Conservation (phyloP, 129 eudicot species). For the Deinandra increscens region DNA sequence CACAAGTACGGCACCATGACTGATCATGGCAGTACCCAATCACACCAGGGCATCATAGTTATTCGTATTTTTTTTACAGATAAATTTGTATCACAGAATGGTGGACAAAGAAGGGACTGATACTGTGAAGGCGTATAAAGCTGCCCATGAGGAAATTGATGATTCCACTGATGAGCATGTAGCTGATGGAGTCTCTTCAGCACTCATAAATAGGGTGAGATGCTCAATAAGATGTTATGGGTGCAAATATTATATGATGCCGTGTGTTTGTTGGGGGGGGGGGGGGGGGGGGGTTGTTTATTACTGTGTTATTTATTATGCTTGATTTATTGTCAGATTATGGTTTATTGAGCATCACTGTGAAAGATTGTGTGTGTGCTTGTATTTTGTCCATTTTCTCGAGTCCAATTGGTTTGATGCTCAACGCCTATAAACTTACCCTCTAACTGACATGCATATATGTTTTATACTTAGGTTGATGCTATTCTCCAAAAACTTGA, state of each 20-base stretch:
- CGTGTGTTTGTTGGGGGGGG: too few species aligned
- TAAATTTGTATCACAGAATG: constrained; percentile 75
- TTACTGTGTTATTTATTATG: neutral
- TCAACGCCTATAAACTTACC: neutral
- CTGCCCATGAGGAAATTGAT: constrained; percentile 81
- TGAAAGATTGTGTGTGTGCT: neutral
- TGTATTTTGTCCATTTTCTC: neutral
- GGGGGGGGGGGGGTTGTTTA: too few species aligned
- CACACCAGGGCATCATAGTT: constrained; percentile 7
- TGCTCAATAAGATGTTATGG: neutral
- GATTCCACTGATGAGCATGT: constrained; percentile 50
- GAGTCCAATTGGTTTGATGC: neutral
- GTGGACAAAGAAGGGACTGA: constrained; percentile 77
- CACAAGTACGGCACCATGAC: neutral
- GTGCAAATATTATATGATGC: too few species aligned
- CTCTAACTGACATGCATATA: neutral
- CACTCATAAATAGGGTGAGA: constrained; percentile 78
- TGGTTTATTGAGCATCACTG: neutral
- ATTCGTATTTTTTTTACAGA: constrained; percentile 38
- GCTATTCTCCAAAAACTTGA: constrained; percentile 97
- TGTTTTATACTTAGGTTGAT: constrained; percentile 59
- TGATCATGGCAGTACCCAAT: neutral
- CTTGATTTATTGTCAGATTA: neutral
- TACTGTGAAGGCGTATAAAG: constrained; percentile 83
- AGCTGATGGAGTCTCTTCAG: constrained; percentile 74